Evolutionary conservation across 208 protist species (phyloP), one percentile per base, ranked within the genome.

Genomic region (Tetramitus jugosus): DNA sequence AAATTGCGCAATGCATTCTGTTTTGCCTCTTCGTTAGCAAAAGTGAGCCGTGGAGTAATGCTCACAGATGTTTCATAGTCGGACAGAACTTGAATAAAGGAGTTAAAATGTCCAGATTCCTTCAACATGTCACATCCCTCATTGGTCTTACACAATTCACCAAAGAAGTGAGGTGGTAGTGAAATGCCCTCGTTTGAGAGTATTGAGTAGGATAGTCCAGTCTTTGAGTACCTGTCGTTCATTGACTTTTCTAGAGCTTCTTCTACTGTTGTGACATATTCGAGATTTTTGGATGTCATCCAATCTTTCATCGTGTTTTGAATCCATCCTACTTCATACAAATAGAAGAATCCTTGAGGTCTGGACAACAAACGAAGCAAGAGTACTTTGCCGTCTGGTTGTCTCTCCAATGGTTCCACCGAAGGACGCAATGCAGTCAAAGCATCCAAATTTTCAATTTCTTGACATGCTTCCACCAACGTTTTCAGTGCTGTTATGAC

Each of bases 151-250:
- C 42, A 53, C 6, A 74, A 37, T 53, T 74, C 67, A 53, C 67
- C 67, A 74, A 53, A 74, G 7, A 74, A 74, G 35, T 74, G 35
- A 74, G 31, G 35, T 37, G 39, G 17, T 23, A 74, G 26, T 39
- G n/a, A 53, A 17, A 74, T 43, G 7, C 42, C 42, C 17, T 53
- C 4, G 40, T 65, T 20, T 4, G 8, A 8, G 6, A 39, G 10
- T 33, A 2, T 4, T 8, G 2, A 42, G 10, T n/a, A 4, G 4
- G 2, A 42, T 39, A 40, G 23, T 39, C 23, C 8, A 4, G 3
- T 4, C 4, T 65, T 33, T 8, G 7, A 26, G 14, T 33, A 14
- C 67, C 26, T 29, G n/a, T 45, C 42, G 35, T 0, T n/a, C 42
- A 29, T 35, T 33, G 42, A 0, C 8, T 8, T 42, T 20, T 7